Evolutionary conservation across 441 rosid species (phyloP).

Genomic region (Syzygium syzygioides): DNA sequence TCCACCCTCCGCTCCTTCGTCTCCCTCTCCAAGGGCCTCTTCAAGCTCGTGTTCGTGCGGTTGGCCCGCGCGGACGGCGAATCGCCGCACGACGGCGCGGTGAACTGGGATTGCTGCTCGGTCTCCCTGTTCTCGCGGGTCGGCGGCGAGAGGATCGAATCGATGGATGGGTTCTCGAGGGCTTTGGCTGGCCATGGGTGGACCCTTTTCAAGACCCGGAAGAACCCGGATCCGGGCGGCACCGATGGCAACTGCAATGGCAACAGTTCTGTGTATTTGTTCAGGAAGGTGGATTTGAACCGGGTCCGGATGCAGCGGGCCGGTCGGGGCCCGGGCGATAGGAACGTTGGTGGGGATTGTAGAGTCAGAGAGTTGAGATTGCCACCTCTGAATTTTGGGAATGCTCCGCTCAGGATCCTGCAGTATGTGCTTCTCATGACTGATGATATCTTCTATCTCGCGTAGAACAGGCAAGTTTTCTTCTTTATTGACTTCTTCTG

Average conservation of each 20-base stretch:
- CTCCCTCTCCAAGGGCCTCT: conserved; percentile 51
- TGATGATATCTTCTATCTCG: conserved; percentile 56
- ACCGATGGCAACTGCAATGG: background rate
- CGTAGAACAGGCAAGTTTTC: conserved; percentile 19
- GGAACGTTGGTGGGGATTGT: conserved; percentile 27
- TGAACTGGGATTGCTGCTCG: conserved; percentile 70
- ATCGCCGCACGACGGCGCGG: background rate
- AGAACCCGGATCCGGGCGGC: conserved; percentile 13
- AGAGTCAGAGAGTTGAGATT: conserved; percentile 62
- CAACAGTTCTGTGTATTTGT: conserved; percentile 35
- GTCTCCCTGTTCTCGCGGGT: conserved; percentile 45
- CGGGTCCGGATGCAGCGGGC: conserved; percentile 31
- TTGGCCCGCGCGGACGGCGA: background rate
- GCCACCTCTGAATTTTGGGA: conserved; percentile 54
- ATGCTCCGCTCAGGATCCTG: conserved; percentile 61
- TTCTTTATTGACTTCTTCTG: background rate
- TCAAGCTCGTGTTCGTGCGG: conserved; percentile 44
- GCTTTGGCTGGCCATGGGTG: conserved; percentile 57
- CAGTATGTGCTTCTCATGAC: conserved; percentile 63
- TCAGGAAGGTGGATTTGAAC: conserved; percentile 57
- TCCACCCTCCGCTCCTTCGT: conserved; percentile 54
- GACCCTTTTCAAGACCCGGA: conserved; percentile 57
- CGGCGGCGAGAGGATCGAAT: conserved; percentile 31
- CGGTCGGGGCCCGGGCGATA: background rate
- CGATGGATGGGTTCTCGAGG: conserved; percentile 56